Conservation (phyloP, 805 yeast genomes). For the Spathaspora boniae region DNA sequence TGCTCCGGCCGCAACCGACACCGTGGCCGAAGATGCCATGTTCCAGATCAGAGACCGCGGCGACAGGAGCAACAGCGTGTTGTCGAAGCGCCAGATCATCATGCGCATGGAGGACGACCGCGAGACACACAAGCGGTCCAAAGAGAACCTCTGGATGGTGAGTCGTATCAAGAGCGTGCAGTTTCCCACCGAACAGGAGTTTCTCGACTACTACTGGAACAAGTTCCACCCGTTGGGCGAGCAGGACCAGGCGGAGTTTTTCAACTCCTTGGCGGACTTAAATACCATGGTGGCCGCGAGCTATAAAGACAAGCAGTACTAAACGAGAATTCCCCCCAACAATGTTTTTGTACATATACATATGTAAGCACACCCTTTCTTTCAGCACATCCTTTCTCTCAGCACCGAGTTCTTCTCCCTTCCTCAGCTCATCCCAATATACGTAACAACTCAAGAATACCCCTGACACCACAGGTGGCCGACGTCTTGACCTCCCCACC, state of each 20-base stretch:
- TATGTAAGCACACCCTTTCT: constrained; percentile 1
- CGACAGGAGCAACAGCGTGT: constrained; percentile 12
- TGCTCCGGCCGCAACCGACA: constrained; percentile 19
- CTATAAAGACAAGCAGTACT: constrained; percentile 44
- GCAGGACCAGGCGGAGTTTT: constrained; percentile 41
- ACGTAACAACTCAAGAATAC: constrained; percentile 65
- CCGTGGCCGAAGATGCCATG: constrained; percentile 25
- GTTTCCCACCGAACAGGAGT: constrained; percentile 36
- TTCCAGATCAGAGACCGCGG: constrained; percentile 21
- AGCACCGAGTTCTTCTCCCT: neutral
- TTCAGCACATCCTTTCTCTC: neutral
- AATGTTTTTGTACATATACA: neutral
- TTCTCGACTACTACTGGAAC: constrained; percentile 46
- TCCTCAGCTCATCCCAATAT: no score
- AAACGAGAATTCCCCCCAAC: constrained; percentile 1
- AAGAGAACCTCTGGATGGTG: constrained; percentile 77
- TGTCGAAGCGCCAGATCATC: constrained; percentile 52
- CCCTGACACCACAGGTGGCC: constrained; percentile 63
- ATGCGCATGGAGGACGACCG: constrained; percentile 89
- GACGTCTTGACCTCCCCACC: constrained; percentile 48
- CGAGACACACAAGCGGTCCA: constrained; percentile 81
- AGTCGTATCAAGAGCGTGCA: constrained; percentile 39
- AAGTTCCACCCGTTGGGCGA: constrained; percentile 42
- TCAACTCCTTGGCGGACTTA: constrained; percentile 50
- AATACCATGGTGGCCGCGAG: constrained; percentile 52